A percentile compares a stretch with the other conserved stretches of the same genome.
Conservation (phyloP, 2,329 filamentous ascomycete genomes). For the Trichophyton simii region DNA sequence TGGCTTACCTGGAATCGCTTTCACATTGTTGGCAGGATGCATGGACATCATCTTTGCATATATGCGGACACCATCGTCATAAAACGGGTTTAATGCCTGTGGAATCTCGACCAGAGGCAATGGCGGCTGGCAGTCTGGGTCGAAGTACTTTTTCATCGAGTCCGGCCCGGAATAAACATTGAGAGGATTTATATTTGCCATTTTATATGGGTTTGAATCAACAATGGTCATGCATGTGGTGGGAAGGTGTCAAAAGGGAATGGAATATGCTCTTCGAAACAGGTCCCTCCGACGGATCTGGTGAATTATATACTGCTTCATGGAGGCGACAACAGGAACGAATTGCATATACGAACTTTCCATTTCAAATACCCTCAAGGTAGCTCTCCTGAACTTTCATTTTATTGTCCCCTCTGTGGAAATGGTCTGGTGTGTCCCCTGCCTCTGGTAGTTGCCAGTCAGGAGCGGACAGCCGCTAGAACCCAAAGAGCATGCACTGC, state of each 20-base stretch:
- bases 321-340: neutral
- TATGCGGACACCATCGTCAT: slow-evolving; percentile 47
- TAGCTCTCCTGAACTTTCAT: neutral
- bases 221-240: neutral
- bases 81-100: slow-evolving; percentile 44
- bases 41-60: slow-evolving; percentile 56
- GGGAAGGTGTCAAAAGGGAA: neutral
- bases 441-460: no score
- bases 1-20: slow-evolving; percentile 40
- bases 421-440: no score
- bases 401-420: neutral
- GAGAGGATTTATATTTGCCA: slow-evolving; percentile 17
- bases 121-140: slow-evolving; percentile 46
- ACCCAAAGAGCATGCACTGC: no score
- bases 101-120: slow-evolving; percentile 52
- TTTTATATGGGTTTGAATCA: slow-evolving; percentile 2
- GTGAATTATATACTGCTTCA: neutral
- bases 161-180: slow-evolving; percentile 49
- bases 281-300: neutral
- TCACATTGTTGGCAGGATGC: slow-evolving; percentile 54
- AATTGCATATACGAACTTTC: neutral
- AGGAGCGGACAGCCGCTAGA: no score
- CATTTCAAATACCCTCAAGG: neutral
- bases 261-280: neutral
- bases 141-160: slow-evolving; percentile 46